Percentiles rank a stretch among this genome's conserved stretches.
Conservation (phyloP, 805 yeast genomes). For the Ogataea saltuana region DNA sequence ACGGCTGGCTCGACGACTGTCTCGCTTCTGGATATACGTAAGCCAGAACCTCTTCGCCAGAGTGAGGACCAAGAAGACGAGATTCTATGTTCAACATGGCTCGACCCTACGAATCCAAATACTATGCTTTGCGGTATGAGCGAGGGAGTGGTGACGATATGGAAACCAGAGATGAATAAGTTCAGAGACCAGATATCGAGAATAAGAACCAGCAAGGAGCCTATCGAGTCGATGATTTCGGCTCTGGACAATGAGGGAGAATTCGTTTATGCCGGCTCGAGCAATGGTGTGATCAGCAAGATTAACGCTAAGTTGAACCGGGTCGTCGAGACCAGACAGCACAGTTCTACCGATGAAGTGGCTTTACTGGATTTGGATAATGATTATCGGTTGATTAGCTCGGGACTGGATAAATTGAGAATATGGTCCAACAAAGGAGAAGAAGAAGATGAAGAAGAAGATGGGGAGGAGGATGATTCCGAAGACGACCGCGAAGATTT, state of each 20-base stretch:
- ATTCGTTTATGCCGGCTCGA: slow-evolving; percentile 75
- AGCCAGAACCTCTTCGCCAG: slow-evolving; percentile 50
- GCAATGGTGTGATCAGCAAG: slow-evolving; percentile 71
- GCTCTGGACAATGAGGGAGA: slow-evolving; percentile 54
- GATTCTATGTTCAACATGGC: slow-evolving; percentile 69
- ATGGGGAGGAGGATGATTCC: slow-evolving; percentile 31
- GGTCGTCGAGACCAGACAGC: slow-evolving; percentile 64
- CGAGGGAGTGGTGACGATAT: slow-evolving; percentile 82
- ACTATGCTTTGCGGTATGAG: slow-evolving; percentile 77
- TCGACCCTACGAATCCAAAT: slow-evolving; percentile 57
- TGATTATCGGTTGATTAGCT: slow-evolving; percentile 76
- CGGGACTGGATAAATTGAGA: slow-evolving; percentile 79
- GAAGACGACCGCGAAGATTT: slow-evolving; percentile 5
- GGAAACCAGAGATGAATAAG: slow-evolving; percentile 74
- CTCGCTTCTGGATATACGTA: slow-evolving; percentile 75
- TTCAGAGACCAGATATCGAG: slow-evolving; percentile 78
- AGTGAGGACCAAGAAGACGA: slow-evolving; percentile 96
- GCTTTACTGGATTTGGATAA: slow-evolving; percentile 73
- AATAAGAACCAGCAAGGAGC: slow-evolving; percentile 59
- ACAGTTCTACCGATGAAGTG: slow-evolving; percentile 73
- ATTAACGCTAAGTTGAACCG: slow-evolving; percentile 66
- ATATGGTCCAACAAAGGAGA: slow-evolving; percentile 59
- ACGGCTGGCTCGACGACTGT: slow-evolving; percentile 82
- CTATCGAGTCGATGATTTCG: slow-evolving; percentile 69
- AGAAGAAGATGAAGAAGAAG: slow-evolving; percentile 26